Base-by-base conservation (phyloP, 2,329 filamentous ascomycete genomes). In the Cytospora schulzeri region DNA sequence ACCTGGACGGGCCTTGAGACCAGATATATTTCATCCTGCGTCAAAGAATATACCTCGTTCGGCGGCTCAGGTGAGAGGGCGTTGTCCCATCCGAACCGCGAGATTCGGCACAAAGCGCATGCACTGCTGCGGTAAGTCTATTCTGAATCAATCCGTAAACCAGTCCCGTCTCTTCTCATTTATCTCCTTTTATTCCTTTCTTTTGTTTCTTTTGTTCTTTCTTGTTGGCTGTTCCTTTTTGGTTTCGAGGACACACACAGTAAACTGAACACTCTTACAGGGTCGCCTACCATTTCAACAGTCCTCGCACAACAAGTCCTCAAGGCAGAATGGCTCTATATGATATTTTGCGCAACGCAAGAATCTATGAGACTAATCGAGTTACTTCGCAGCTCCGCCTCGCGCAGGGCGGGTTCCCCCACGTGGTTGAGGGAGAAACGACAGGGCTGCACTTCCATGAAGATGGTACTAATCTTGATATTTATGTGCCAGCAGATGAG, bases 1-100 rank as follows among this genome's bases (percentile, higher is more conserved):
- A 5, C 51, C 69, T 81, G 78, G 78, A 56, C 69, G 4, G 63
- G 69, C 0, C 64, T 80, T 0, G 70, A 73, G 9, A 29, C 60
- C 1, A 70, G 75, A 6, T 77, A 73, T 60, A 41, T 80, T 1
- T 79, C 77, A 1, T 33, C 4, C 6, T 65, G 66, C 12, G 73
- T 77, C 0, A 73, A 70, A n/a, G 74, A 79, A 45, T 72, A 74
- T 0, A 75, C 76, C 1, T 71, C 72, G 3, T 67, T 76, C 4
- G 62, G 60, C 0, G 67, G 63, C 4, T 64, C 66, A 3, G 29
- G 64, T 5, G 31, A 63, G 64, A n/a, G 59, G 1, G 65, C 64
- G 11, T 60, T 78, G 1, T 70, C 67, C 0, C 64, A 62, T n/a
- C 66, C 67, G 0, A 64, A 65, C 17, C 66, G 70, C 2, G 69